Conservation (phyloP, 2,329 filamentous ascomycete species). For the Sporothrix pseudoabietina region DNA sequence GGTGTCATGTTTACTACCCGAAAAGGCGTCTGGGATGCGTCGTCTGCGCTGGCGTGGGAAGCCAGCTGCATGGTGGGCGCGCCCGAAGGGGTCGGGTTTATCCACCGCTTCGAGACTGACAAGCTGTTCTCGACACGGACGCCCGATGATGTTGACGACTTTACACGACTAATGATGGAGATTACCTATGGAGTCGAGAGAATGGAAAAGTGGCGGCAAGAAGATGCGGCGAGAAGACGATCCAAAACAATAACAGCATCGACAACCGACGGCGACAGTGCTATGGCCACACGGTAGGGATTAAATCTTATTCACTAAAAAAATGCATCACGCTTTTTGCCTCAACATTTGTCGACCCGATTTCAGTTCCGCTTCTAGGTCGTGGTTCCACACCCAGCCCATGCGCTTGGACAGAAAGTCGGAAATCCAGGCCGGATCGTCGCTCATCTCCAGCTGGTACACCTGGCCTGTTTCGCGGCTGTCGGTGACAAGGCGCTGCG, state of each 20-base stretch:
- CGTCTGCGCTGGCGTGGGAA: conserved; percentile 36
- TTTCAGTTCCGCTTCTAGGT: no score
- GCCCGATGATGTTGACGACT: conserved; percentile 34
- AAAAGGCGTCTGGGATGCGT: conserved; percentile 39
- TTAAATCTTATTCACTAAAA: no score
- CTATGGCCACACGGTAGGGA: not conserved
- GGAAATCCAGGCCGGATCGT: no score
- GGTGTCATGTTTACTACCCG: conserved; percentile 37
- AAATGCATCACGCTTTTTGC: no score
- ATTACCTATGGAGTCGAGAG: conserved; percentile 32
- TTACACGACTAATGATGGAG: conserved; percentile 31
- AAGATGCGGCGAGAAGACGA: not conserved
- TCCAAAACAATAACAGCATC: not conserved
- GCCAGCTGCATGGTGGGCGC: conserved; percentile 14
- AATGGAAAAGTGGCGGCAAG: conserved; percentile 31
- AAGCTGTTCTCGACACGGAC: conserved; percentile 25
- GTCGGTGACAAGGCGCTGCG: no score
- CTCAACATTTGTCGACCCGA: no score
- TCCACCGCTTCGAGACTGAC: conserved; percentile 30
- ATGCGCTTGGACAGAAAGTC: no score
- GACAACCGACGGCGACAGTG: not conserved
- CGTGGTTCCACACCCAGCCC: no score
- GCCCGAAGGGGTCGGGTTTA: conserved; percentile 12
- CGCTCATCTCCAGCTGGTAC: no score
- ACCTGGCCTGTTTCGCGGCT: no score